Base-by-base conservation (phyloP, 176 grass and related monocot species). In the Ananas comosus region DNA sequence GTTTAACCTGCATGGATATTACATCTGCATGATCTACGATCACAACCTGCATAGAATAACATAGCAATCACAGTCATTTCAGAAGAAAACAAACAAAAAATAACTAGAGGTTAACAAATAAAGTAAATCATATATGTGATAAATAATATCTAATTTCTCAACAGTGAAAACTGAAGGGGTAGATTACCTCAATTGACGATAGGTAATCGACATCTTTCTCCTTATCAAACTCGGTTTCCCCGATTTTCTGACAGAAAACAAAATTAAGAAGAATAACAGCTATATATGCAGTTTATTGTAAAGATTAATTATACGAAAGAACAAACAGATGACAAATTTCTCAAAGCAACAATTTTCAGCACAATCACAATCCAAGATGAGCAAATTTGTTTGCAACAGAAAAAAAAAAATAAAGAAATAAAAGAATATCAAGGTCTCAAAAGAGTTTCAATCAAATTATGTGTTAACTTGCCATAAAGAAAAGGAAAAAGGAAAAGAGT, bases 11-110 rank as follows among this genome's bases (percentile, higher is more conserved):
- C 93, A 96, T 92, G 79, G 71, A 51, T 74, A 96, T 89, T 71
- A 96, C 93, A 76, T 96, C 93, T 10, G 86, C 81, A 13, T 96
- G 89, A 85, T 92, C 93, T 68, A 92, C 72, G 2, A 96, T 83
- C 59, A 89, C 70, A 53, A 96, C 80, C 93, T 96, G 86, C 72
- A 79, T 67, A 74, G 12, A 68, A 58, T 54, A 64, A n/a, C 50
- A 18, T 12, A 50, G 69, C 13, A 12, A 77, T 73, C 17, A 76
- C 50, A 12, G 18, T 83, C n/a, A 27, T 54, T 64, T 63, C 16
- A 49, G 64, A 49, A 29, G 10, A 78, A 47, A 68, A 64, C 28
- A 22, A 24, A 59, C 22, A 64, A 12, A 54, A 70, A 68, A 3
- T 51, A 73, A 18, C 64, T 84, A n/a, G 23, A 53, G 10, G 23